Evolutionary conservation across 2,329 filamentous ascomycete species (phyloP), one percentile per base, ranked within the genome.

Genomic region (Colletotrichum lini): DNA sequence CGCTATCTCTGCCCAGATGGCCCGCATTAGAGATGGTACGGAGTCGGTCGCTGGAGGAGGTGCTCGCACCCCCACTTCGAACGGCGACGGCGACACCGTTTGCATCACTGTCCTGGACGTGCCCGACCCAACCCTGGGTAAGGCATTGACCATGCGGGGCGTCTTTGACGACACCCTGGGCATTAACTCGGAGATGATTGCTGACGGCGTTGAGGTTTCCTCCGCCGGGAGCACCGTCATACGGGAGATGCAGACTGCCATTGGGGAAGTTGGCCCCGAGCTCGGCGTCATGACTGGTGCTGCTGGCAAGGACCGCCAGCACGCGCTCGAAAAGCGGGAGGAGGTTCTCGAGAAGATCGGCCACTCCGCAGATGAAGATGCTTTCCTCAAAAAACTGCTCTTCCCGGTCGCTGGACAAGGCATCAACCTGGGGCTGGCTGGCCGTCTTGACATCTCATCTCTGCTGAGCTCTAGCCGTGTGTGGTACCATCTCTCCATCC

Each of bases 181-280:
- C 62, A 98, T 99, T 83, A 98, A 98, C 76, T 89, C 93, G 0
- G 96, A 99, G 84, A 98, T 99, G 95, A 97, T 96, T 78, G 92
- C 96, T 73, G 96, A 99, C 75, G 96, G 96, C 12, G 89, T 99
- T 0, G 89, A 93, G n/a, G 88, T 97, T 2, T 83, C 88, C 1
- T 76, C 92, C 0, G 91, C 91, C 1, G 93, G 93, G n/a, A 92
- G 92, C 69, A 97, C 96, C 0, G 92, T 98, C 12, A 80, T 96
- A 16, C 91, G 93, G 47, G 95, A 98, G 79, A 97, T 98, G 93
- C 90, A 93, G 77, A 91, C 91, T 68, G 94, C 95, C 2, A 89
- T 98, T 6, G 83, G 90, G 0, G 92, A 94, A 59, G 93, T 91
- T 49, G 94, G 91, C 60, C 91, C 92, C 2, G 94, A 98, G 75